Evolutionary conservation across 2,329 filamentous ascomycete species (phyloP), one percentile per base, ranked within the genome.

Genomic region (Cladosporium sp.): DNA sequence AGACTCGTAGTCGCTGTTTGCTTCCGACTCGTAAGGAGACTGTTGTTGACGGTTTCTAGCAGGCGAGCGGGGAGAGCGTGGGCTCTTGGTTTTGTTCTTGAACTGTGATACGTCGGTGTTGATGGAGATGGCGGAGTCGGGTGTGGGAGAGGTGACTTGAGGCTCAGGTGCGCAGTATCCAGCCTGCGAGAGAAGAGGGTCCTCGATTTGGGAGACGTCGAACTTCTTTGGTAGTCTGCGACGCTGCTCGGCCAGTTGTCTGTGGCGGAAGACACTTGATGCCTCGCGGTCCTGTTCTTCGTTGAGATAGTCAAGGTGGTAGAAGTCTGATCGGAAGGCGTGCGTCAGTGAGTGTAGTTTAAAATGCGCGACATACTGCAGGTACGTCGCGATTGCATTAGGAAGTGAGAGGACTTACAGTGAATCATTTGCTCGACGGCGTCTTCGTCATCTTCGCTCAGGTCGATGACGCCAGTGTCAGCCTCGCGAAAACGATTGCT

Each of bases 361-460:
- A 27, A 40, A 12, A 33, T 8, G 45, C 20, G 43, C 7, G 27
- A 45, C 40, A 38, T 29, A 40, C 25, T 50, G 36, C 30, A 40
- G 33, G 32, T 16, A 35, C 32, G 32, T 35, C 27, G 33, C 25
- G 27, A 22, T 20, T 40, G 18, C 25, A 40, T 7, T 11, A 4
- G 12, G 38, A 27, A 43, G 41, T 16, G 52, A 18, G 38, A 35
- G 25, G 22, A 61, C 64, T 48, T 59, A 67, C 65, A 69, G 55
- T 67, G 59, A 33, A 69, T 67, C 67, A 69, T 69, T 45, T 68
- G 64, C 38, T 66, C 61, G 38, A 69, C 62, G n/a, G 66, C 65
- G 25, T 67, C 65, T 46, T 67, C 64, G 50, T 68, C 65, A 47
- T 68, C 67, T 35, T 69, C 65, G 41, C 62, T 65, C 38, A 69